phyloP scores from a whole-genome alignment of 768 basidiomycete genomes.

The Mycena alexandri region DNA sequence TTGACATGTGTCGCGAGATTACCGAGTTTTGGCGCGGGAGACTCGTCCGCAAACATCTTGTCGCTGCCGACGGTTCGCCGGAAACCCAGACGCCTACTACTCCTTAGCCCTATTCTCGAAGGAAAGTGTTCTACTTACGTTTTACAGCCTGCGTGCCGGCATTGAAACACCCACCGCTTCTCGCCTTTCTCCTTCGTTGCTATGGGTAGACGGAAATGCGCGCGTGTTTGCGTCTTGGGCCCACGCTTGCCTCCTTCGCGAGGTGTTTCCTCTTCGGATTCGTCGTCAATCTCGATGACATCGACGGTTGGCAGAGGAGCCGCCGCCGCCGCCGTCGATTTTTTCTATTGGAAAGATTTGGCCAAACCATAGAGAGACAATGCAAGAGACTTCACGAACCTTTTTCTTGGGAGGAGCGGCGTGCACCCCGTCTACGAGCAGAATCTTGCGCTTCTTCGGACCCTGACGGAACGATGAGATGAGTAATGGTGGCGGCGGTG shows the following conservation, averaged over 20 bases:
- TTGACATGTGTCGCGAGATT: constrained; percentile 45
- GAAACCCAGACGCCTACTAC: constrained; percentile 5
- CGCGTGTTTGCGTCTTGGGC: not conserved
- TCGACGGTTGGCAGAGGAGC: not conserved
- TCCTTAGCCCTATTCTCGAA: no score
- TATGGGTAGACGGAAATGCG: not conserved
- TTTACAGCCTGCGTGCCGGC: constrained; percentile 1
- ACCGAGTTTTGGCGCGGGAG: constrained; percentile 38
- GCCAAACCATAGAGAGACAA: not conserved
- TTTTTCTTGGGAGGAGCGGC: no score
- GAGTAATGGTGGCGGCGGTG: no score
- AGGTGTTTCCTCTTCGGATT: not conserved
- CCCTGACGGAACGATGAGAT: not conserved
- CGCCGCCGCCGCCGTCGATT: not conserved
- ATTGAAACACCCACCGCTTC: not conserved
- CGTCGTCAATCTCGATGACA: constrained; percentile 13
- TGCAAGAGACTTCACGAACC: no score
- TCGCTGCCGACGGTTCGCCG: constrained; percentile 15
- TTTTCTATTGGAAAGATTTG: not conserved
- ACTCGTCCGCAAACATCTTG: constrained; percentile 40
- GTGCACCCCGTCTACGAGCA: not conserved
- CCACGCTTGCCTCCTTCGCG: not conserved
- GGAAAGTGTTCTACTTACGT: not conserved
- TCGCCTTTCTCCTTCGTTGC: not conserved
- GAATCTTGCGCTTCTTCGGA: not conserved